Evolutionary conservation across 805 yeast species (phyloP).

Genomic region (Jamesozyma hellenica): DNA sequence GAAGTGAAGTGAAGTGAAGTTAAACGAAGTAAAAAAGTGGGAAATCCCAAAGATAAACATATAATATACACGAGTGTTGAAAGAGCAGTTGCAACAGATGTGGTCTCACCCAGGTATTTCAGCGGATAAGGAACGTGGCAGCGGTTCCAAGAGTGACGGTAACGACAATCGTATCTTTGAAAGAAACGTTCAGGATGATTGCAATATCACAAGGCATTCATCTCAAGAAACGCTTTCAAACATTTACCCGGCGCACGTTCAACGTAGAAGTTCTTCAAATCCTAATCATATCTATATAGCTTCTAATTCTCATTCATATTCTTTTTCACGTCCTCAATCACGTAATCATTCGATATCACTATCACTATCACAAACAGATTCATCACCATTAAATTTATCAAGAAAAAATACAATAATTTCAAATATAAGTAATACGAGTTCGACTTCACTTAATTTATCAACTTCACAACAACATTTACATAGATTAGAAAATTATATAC

Average conservation of each 20-base stretch:
- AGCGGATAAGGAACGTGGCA: too few species aligned
- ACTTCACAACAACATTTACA: constrained; percentile 9
- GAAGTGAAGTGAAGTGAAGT: too few species aligned
- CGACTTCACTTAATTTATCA: not conserved
- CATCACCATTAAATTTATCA: too few species aligned
- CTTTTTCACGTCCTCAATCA: not conserved
- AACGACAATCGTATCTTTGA: constrained; percentile 39
- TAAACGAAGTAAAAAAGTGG: too few species aligned
- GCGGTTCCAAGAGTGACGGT: too few species aligned
- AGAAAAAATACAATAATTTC: not conserved
- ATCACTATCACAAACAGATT: not conserved
- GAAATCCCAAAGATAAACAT: too few species aligned
- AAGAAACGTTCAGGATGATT: constrained; percentile 49
- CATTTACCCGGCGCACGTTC: too few species aligned
- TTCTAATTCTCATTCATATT: not conserved
- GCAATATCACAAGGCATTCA: not conserved
- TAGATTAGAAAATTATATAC: constrained; percentile 55
- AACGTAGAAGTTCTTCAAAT: too few species aligned
- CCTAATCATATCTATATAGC: too few species aligned
- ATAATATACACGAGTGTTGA: too few species aligned
- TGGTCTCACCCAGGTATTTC: too few species aligned
- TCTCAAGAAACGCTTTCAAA: not conserved
- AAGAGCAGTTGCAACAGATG: too few species aligned
- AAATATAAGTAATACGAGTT: not conserved
- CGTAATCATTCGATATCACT: not conserved